Evolutionary conservation across 768 basidiomycete species (phyloP).

Genomic region (Lanmaoa pseudosensibilis): DNA sequence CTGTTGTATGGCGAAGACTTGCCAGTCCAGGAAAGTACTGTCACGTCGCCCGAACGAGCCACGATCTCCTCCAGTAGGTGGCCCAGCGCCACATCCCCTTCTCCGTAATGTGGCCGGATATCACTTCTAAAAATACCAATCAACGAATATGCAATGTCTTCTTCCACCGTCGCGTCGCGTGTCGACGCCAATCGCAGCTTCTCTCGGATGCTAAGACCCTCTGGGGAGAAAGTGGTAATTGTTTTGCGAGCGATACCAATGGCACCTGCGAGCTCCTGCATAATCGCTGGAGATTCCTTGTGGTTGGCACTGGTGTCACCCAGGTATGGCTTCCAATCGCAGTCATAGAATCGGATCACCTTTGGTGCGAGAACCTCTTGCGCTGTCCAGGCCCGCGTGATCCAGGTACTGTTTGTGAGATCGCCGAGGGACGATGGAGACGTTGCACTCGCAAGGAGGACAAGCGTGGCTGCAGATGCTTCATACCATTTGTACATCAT

Average conservation of each 20-base stretch:
- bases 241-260: too few relatives aligned
- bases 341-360: slow-evolving; percentile 8
- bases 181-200: too few relatives aligned
- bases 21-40: too few relatives aligned
- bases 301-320: neutral
- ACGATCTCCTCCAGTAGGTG: slow-evolving; percentile 16
- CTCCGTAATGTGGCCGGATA: slow-evolving; percentile 8
- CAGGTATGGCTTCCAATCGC: slow-evolving; percentile 11
- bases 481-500: neutral
- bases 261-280: too few relatives aligned
- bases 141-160: too few relatives aligned
- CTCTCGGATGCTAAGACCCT: too few relatives aligned
- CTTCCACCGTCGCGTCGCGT: too few relatives aligned
- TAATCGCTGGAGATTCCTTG: too few relatives aligned
- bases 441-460: neutral
- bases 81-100: slow-evolving; percentile 5
- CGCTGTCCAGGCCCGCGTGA: slow-evolving; percentile 15
- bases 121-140: slow-evolving; percentile 14
- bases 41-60: slow-evolving; percentile 5
- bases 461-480: neutral
- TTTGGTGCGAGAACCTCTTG: slow-evolving; percentile 15
- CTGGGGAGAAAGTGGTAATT: too few relatives aligned
- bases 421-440: neutral
- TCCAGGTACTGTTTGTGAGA: neutral
- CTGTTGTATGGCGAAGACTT: too few relatives aligned